A percentile compares a stretch with the other conserved stretches of the same genome.
Evolutionary conservation across 495 filamentous ascomycete genomes (phyloP).

Genomic region (Hyaloscypha hepaticicola): DNA sequence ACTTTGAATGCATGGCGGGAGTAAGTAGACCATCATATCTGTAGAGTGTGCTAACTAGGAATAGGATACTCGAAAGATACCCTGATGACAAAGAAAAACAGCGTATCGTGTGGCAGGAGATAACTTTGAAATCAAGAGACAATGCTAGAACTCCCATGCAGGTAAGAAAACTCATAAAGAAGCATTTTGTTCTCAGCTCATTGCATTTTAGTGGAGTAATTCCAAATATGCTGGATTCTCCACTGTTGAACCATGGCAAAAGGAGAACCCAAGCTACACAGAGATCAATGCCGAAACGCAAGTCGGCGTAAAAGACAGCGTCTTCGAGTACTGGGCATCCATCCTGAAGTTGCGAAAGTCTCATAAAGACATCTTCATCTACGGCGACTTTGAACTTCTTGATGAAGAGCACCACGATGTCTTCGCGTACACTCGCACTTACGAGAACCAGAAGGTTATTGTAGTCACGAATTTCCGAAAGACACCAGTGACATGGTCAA

Average conservation of each 20-base stretch:
- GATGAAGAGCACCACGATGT: slow-evolving; percentile 39
- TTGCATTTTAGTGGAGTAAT: slow-evolving; percentile 45
- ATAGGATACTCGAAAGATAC: slow-evolving; percentile 10
- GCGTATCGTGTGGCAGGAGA: slow-evolving; percentile 8
- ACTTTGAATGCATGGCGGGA: slow-evolving; percentile 56
- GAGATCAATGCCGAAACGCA: slow-evolving; percentile 53
- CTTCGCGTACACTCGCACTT: slow-evolving; percentile 34
- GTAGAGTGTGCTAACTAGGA: background rate
- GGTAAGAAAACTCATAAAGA: background rate
- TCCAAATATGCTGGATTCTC: slow-evolving; percentile 51
- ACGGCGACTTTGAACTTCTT: slow-evolving; percentile 46
- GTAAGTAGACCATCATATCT: slow-evolving; percentile 7
- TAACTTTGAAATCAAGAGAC: slow-evolving; percentile 54
- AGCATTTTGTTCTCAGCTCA: background rate
- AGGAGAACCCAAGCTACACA: slow-evolving; percentile 51
- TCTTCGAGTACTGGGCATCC: slow-evolving; percentile 48
- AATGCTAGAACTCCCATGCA: slow-evolving; percentile 62
- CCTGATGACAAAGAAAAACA: slow-evolving; percentile 24
- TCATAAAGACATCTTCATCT: slow-evolving; percentile 44
- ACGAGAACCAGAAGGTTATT: slow-evolving; percentile 14
- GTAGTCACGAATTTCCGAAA: slow-evolving; percentile 22
- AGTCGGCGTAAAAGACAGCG: slow-evolving; percentile 36
- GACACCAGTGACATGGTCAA: slow-evolving; percentile 12
- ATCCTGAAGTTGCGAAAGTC: slow-evolving; percentile 43
- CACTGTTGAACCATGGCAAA: slow-evolving; percentile 54